These are phyloP conservation scores for Coelomomyces lativittatus DNA, from an alignment of 371 early-diverging fungal species.

Conservation along the genomic window DNA sequence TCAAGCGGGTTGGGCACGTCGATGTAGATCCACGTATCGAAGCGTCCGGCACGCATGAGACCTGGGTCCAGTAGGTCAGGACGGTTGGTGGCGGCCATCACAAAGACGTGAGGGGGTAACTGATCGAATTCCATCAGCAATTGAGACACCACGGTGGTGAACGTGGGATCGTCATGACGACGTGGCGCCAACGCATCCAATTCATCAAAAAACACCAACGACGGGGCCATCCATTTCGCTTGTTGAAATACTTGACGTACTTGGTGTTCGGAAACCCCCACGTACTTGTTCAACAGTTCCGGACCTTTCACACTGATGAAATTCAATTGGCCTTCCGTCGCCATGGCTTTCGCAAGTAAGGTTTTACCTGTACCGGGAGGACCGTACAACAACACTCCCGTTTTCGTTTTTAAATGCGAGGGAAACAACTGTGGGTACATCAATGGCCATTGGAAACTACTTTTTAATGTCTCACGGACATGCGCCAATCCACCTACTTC, in stretches of 20 bases:
- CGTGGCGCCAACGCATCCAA: conserved; percentile 84
- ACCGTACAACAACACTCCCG: conserved; percentile 95
- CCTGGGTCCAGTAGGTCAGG: conserved; percentile 97
- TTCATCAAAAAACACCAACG: conserved; percentile 98
- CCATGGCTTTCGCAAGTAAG: conserved; percentile 93
- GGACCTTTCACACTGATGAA: conserved; percentile 98
- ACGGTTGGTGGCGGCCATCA: conserved; percentile 99
- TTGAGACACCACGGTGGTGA: no score
- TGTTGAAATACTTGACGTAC: conserved; percentile 93
- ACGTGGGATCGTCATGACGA: conserved; percentile 60
- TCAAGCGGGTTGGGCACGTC: conserved; percentile 67
- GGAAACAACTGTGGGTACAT: conserved; percentile 93
- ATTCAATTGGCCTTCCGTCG: conserved; percentile 89
- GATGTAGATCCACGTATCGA: conserved; percentile 85
- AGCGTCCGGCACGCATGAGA: conserved; percentile 83
- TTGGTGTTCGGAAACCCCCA: conserved; percentile 97
- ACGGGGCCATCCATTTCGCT: conserved; percentile 87
- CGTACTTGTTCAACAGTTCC: conserved; percentile 97
- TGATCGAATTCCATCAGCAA: conserved; percentile 78
- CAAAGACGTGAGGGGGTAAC: conserved; percentile 79
- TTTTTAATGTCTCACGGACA: conserved; percentile 90
- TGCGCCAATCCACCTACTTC: conserved; percentile 97
- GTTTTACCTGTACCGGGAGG: conserved; percentile 99
- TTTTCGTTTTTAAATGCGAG: conserved; percentile 86
- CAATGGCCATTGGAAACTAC: conserved; percentile 94